Percentiles rank a stretch among this genome's conserved stretches.
Conservation (phyloP, 495 filamentous ascomycete species). For the Xylaria curta region DNA sequence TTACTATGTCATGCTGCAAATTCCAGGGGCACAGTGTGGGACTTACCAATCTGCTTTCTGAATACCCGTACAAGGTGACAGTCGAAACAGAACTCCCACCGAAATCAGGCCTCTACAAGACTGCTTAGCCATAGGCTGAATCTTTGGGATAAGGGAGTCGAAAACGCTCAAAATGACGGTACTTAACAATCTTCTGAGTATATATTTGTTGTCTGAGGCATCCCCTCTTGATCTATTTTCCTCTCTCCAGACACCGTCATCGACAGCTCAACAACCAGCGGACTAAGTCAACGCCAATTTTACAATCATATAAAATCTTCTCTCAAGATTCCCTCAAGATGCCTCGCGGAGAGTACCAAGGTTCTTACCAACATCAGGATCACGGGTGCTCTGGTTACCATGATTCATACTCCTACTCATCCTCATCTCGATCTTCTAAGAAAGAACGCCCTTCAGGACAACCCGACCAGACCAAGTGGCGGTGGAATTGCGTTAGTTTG, state of each 20-base stretch:
- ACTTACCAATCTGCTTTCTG: slow-evolving; percentile 9
- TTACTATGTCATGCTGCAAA: not conserved
- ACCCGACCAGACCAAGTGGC: not conserved
- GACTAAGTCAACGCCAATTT: not conserved
- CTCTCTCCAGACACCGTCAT: not conserved
- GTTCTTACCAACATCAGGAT: not conserved
- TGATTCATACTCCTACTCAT: not conserved
- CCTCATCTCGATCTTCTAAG: not conserved
- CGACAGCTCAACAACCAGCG: not conserved
- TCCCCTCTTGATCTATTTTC: not conserved
- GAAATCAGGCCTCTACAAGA: not conserved
- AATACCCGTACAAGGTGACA: not conserved
- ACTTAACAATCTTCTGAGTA: not conserved
- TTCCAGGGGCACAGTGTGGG: not conserved
- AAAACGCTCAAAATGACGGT: not conserved
- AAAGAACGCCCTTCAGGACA: not conserved
- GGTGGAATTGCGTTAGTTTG: slow-evolving; percentile 22
- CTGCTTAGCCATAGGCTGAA: slow-evolving; percentile 19
- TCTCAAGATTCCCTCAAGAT: slow-evolving; percentile 2
- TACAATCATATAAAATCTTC: not conserved
- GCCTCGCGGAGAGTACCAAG: not conserved
- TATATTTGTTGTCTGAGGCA: not conserved
- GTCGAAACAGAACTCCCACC: not conserved
- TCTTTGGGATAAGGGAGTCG: not conserved
- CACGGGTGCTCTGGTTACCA: not conserved